Conservation (phyloP, 192 early-diverging fungal genomes). For the Gamsiella multidivaricata region DNA sequence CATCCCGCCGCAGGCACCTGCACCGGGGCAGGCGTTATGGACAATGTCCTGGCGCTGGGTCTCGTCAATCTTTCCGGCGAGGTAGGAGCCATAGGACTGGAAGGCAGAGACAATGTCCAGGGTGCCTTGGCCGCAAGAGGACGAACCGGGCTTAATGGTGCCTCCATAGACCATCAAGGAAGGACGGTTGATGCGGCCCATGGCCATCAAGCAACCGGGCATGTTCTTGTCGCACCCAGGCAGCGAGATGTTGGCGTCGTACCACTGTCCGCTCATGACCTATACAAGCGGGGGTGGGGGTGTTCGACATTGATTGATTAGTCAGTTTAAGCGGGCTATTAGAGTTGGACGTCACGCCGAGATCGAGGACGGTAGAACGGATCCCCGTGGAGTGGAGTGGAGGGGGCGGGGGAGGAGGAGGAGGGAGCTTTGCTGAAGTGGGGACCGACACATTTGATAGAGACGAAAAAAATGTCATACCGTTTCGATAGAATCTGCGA, state of each 20-base stretch:
- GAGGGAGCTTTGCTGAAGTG: too few relatives aligned
- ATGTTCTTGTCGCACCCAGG: conserved; percentile 98
- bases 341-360: conserved; percentile 8
- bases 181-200: conserved; percentile 95
- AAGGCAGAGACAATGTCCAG: conserved; percentile 98
- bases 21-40: conserved; percentile 82
- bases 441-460: too few relatives aligned
- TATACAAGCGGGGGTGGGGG: conserved; percentile 14
- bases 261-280: conserved; percentile 98
- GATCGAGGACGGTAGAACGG: too few relatives aligned
- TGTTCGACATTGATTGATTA: too few relatives aligned
- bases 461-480: too few relatives aligned
- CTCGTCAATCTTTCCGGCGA: conserved; percentile 91
- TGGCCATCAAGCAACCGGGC: conserved; percentile 97
- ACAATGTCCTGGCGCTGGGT: conserved; percentile 83
- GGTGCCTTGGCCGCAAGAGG: conserved; percentile 70
- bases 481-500: conserved; percentile 99
- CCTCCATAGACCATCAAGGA: conserved; percentile 99
- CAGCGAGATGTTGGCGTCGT: conserved; percentile 97
- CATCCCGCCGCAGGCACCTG: conserved; percentile 99
- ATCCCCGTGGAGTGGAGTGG: too few relatives aligned
- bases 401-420: too few relatives aligned
- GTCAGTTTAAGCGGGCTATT: too few relatives aligned
- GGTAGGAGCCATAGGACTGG: conserved; percentile 93
- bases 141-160: conserved; percentile 86